These are phyloP conservation scores for Pyrrhoderma noxium DNA, from an alignment of 1,284 basidiomycete species.

Conservation along the genomic window DNA sequence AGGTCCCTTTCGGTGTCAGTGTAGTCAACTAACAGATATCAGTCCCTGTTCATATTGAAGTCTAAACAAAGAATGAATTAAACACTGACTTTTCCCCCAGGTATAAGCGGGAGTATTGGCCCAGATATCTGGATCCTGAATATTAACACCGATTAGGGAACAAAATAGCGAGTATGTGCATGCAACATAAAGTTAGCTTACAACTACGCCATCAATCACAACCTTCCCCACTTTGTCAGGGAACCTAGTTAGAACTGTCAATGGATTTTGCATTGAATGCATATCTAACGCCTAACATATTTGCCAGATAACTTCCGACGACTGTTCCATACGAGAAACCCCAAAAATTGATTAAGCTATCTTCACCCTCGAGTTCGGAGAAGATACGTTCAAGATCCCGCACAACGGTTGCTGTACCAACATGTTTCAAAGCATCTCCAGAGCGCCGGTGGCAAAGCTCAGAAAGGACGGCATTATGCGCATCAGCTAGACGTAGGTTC, in stretches of 20 bases:
- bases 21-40: slow-evolving; percentile 19
- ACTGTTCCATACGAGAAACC: slow-evolving; percentile 25
- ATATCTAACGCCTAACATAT: slow-evolving; percentile 18
- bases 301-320: slow-evolving; percentile 22
- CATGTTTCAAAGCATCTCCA: slow-evolving; percentile 22
- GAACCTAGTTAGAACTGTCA: slow-evolving; percentile 18
- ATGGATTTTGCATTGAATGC: not conserved
- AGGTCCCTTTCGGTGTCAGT: slow-evolving; percentile 23
- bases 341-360: slow-evolving; percentile 22
- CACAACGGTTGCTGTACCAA: slow-evolving; percentile 25
- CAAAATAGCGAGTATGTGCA: no score
- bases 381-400: slow-evolving; percentile 23
- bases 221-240: slow-evolving; percentile 24
- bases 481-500: slow-evolving; percentile 21
- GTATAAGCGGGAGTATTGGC: slow-evolving; percentile 18
- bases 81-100: slow-evolving; percentile 20
- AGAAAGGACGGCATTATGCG: slow-evolving; percentile 21
- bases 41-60: not conserved
- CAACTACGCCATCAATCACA: slow-evolving; percentile 24
- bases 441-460: slow-evolving; percentile 22
- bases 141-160: not conserved
- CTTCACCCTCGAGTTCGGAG: slow-evolving; percentile 21
- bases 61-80: not conserved
- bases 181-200: slow-evolving; percentile 8
- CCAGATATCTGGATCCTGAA: slow-evolving; percentile 23